Percentiles rank a stretch among this genome's conserved stretches.
phyloP scores from a whole-genome alignment of 768 basidiomycete species.

The Cyclocybe cylindracea region DNA sequence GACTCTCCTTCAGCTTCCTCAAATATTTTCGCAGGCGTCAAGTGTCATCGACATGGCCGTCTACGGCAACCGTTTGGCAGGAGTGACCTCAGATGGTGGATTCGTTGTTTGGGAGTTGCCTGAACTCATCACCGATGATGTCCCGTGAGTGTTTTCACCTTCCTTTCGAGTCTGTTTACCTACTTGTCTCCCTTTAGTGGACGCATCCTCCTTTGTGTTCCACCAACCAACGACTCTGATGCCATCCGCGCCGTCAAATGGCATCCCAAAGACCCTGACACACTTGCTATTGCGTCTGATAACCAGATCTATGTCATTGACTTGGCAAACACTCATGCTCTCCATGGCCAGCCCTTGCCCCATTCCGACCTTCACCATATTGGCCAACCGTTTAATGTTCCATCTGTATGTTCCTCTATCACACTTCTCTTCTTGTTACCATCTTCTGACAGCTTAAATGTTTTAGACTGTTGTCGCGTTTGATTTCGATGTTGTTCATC shows the following conservation, averaged over 20 bases:
- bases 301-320: constrained; percentile 77
- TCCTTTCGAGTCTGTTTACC: constrained; percentile 4
- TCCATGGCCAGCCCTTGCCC: constrained; percentile 65
- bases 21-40: constrained; percentile 58
- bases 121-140: constrained; percentile 81
- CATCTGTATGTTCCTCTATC: constrained; percentile 53
- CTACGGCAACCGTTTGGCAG: constrained; percentile 77
- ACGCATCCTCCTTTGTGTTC: constrained; percentile 65
- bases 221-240: constrained; percentile 58
- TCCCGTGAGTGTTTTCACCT: constrained; percentile 57
- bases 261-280: constrained; percentile 83
- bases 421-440: background rate
- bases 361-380: constrained; percentile 72
- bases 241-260: constrained; percentile 83
- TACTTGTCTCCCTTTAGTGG: constrained; percentile 44
- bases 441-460: constrained; percentile 3
- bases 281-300: constrained; percentile 81
- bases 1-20: constrained; percentile 76
- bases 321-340: constrained; percentile 58
- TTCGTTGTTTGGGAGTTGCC: constrained; percentile 90
- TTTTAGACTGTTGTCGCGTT: constrained; percentile 76
- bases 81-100: constrained; percentile 86
- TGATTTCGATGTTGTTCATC: constrained; percentile 79
- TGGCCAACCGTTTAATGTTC: constrained; percentile 64
- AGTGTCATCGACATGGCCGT: constrained; percentile 88